Conservation (phyloP, 2,329 filamentous ascomycete genomes). For the Colletotrichum tanaceti region DNA sequence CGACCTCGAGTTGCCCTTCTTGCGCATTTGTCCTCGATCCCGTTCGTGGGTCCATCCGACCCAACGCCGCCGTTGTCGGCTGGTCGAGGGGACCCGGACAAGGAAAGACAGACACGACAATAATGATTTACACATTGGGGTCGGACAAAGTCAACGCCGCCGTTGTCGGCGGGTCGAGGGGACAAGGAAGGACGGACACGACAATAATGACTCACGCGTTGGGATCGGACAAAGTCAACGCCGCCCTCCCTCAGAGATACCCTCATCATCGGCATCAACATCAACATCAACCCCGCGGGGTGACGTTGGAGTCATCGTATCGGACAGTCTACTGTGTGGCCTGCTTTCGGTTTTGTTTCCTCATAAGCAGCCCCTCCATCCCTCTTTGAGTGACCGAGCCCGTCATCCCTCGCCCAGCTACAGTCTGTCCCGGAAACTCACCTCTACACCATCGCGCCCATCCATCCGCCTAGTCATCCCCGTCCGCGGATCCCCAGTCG, state of each 20-base stretch:
- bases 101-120: too few relatives aligned
- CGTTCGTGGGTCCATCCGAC: constrained; percentile 24
- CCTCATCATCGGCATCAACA: too few relatives aligned
- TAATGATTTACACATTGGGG: constrained; percentile 14
- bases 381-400: constrained; percentile 18
- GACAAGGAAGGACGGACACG: not conserved
- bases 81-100: not conserved
- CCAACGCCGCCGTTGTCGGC: constrained; percentile 21
- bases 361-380: not conserved
- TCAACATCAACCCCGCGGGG: not conserved
- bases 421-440: constrained; percentile 8
- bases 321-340: too few relatives aligned
- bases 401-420: constrained; percentile 28
- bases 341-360: not conserved
- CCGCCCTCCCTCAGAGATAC: constrained; percentile 7
- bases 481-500: constrained; percentile 16
- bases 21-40: constrained; percentile 5
- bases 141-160: constrained; percentile 32
- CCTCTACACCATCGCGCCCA: not conserved
- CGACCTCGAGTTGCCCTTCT: not conserved
- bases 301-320: not conserved
- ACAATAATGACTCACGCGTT: constrained; percentile 13
- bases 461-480: not conserved
- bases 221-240: constrained; percentile 27
- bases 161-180: constrained; percentile 18